A percentile compares a stretch with the other conserved stretches of the same genome.
Evolutionary conservation across 1,284 basidiomycete genomes (phyloP).

Genomic region (Cerrena zonata): DNA sequence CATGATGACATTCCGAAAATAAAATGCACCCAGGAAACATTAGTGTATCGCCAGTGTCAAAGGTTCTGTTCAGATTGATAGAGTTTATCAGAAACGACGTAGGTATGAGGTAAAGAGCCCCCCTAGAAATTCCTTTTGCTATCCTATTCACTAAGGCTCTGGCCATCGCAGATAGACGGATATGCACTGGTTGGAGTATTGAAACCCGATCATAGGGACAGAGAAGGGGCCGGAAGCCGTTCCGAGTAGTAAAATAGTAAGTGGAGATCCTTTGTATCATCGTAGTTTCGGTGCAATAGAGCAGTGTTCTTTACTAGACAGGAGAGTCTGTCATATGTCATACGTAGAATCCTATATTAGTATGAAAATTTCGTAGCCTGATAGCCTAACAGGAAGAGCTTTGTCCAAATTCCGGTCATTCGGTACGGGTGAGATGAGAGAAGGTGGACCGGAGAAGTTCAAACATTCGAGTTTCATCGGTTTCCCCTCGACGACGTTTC

Average conservation of each 20-base stretch:
- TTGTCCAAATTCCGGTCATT: constrained; percentile 31
- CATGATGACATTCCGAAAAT: constrained; percentile 74
- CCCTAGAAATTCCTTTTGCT: too few relatives aligned
- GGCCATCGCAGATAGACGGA: constrained; percentile 50
- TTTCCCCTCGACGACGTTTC: constrained; percentile 51
- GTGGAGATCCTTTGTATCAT: constrained; percentile 64
- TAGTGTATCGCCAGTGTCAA: neutral
- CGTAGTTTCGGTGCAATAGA: constrained; percentile 60
- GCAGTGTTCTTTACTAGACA: constrained; percentile 49
- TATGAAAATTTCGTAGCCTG: too few relatives aligned
- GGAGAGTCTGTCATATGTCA: constrained; percentile 71
- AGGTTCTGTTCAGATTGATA: neutral
- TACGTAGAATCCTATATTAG: constrained; percentile 33
- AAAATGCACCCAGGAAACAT: constrained; percentile 51
- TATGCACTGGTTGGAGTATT: constrained; percentile 55
- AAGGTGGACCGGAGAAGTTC: constrained; percentile 10
- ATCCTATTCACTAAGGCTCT: too few relatives aligned
- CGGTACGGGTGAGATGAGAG: too few relatives aligned
- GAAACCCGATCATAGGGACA: constrained; percentile 69
- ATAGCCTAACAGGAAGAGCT: constrained; percentile 43
- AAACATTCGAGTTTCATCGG: constrained; percentile 35
- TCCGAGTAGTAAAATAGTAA: too few relatives aligned
- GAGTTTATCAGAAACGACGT: constrained; percentile 39
- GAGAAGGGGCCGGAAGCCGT: constrained; percentile 65
- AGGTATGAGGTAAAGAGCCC: too few relatives aligned